Evolutionary conservation across 2,329 filamentous ascomycete species (phyloP), one percentile per base, ranked within the genome.

Genomic region (Curvularia spicifera): DNA sequence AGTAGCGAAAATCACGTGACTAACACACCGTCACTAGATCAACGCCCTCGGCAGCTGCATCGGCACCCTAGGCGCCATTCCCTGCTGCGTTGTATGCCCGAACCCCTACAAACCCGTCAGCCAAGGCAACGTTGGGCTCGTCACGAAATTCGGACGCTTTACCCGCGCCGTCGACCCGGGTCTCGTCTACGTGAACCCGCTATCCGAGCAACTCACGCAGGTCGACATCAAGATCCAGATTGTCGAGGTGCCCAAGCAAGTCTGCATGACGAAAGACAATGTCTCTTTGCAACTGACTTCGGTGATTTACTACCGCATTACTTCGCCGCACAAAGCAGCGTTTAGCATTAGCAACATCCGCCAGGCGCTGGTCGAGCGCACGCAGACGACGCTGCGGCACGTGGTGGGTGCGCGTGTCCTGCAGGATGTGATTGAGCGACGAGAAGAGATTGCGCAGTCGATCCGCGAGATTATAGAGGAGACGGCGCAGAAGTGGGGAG

Each of bases 261-360:
- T 94, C 62, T 98, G 95, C 84, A 99, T 99, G 93, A 99, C 95
- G 78, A 98, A 98, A 82, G 95, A 99, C 84, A 99, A 99, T 72
- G 95, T 98, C 64, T 96, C 91, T 45, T 84, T 99, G 42, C 89
- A 93, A 71, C 84, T 99, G 67, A 98, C 93, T 47, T 96, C 91
- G 5, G 95, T 99, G 76, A 97, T 99, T 81, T 99, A 99, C 85
- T 99, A 99, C 83, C 93, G 97, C 84, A 94, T 99, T 73, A 91
- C 89, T 54, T 90, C 91, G 28, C 95, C 95, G 1, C 94, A 98
- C 85, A 97, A 96, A 81, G 93, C 94, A 58, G 94, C 95, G 59
- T 99, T 98, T 76, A 95, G 95, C 67, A 97, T 99, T 77, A 85
- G 89, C 79, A 95, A 98, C 78, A 90, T 99, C 61, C 90, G 91